Conservation (phyloP, 352 stramenopile species). For the Phytopythium montanum region DNA sequence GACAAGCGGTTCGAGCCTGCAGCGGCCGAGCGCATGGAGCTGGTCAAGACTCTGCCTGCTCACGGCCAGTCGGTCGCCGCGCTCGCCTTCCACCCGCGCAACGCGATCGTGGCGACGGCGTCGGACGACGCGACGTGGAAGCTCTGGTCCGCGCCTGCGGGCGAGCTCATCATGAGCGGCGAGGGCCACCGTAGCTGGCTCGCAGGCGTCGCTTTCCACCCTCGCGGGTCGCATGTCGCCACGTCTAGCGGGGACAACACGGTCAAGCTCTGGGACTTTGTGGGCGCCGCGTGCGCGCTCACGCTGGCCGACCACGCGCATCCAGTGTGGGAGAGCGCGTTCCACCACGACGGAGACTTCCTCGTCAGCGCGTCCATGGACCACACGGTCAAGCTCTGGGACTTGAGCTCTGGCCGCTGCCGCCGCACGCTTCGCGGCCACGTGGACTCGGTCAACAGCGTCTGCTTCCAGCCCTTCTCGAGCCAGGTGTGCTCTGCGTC, state of each 20-base stretch:
- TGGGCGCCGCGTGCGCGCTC: constrained; percentile 79
- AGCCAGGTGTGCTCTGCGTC: constrained; percentile 92
- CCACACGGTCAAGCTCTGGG: constrained; percentile 93
- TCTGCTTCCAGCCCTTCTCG: constrained; percentile 92
- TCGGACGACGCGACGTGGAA: constrained; percentile 95
- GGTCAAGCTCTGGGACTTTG: constrained; percentile 95
- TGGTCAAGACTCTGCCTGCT: constrained; percentile 86
- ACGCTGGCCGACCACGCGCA: constrained; percentile 93
- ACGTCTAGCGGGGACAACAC: constrained; percentile 91
- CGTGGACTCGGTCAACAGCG: constrained; percentile 93
- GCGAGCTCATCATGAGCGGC: constrained; percentile 94
- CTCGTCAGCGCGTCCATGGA: constrained; percentile 92
- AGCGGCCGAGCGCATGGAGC: constrained; percentile 66
- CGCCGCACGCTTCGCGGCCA: constrained; percentile 93
- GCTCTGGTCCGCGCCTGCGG: constrained; percentile 91
- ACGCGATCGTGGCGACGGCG: constrained; percentile 89
- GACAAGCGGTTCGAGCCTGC: constrained; percentile 73
- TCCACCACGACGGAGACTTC: constrained; percentile 94
- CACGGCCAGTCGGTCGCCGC: constrained; percentile 90
- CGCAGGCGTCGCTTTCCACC: constrained; percentile 89
- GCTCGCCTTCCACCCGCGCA: constrained; percentile 92
- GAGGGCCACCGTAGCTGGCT: constrained; percentile 93
- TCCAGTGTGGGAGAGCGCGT: constrained; percentile 91
- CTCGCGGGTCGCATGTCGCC: constrained; percentile 88
- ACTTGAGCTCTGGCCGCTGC: constrained; percentile 85